Percentiles rank a stretch among this genome's conserved stretches.
phyloP scores from a whole-genome alignment of 2,329 filamentous ascomycete genomes.

The Scytalidium lignicola region DNA sequence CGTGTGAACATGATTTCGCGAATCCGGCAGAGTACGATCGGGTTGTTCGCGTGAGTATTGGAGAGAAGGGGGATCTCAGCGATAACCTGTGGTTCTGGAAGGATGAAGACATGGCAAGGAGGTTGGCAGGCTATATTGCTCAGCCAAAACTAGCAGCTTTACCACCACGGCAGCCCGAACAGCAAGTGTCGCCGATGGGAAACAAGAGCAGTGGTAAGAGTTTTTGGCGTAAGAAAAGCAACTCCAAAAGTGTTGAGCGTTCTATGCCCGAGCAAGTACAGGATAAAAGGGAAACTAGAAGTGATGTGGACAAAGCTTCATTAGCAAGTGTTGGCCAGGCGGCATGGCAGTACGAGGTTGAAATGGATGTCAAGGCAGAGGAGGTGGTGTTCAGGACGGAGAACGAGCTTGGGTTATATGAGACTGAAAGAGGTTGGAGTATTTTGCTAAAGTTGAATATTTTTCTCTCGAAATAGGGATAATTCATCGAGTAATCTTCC shows the following conservation, averaged over 20 bases:
- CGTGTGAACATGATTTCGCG: conserved; percentile 18
- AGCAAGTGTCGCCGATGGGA: not conserved
- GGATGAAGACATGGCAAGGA: conserved; percentile 20
- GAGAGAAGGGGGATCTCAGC: conserved; percentile 6
- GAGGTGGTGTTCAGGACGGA: conserved; percentile 60
- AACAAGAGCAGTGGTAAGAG: not conserved
- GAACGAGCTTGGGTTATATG: conserved; percentile 61
- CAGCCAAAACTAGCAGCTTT: not conserved
- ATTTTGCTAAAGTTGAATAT: conserved; percentile 21
- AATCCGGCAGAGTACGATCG: conserved; percentile 14
- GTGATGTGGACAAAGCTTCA: no score
- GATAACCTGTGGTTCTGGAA: conserved; percentile 12
- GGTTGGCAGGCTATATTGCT: conserved; percentile 13
- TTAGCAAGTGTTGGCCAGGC: not conserved
- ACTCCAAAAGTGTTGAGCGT: not conserved
- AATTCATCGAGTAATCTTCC: not conserved
- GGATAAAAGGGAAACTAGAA: not conserved
- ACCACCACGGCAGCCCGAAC: not conserved
- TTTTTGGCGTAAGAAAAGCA: not conserved
- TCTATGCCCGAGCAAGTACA: not conserved
- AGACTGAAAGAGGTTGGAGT: conserved; percentile 20
- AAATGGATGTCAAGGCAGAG: conserved; percentile 22
- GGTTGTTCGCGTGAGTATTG: conserved; percentile 15
- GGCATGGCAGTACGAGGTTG: conserved; percentile 11
- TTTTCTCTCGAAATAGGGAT: not conserved